Percentiles rank a stretch among this genome's conserved stretches.
These are phyloP conservation scores for Leptographium flavum DNA, from an alignment of 2,329 filamentous ascomycete genomes.

Conservation along the genomic window DNA sequence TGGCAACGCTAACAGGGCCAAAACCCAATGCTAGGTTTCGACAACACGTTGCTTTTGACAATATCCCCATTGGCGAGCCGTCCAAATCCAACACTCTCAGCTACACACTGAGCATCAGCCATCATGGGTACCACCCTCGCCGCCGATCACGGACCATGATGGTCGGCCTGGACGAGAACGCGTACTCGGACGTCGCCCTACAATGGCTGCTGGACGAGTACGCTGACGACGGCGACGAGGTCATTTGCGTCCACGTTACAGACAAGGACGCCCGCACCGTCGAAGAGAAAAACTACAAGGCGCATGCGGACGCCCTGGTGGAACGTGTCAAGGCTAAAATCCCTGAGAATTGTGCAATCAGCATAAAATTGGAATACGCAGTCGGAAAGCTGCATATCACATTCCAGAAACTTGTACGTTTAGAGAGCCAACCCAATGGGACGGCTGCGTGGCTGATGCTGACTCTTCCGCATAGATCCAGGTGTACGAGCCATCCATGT, in stretches of 20 bases:
- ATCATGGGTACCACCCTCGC: slow-evolving; percentile 70
- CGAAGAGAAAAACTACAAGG: slow-evolving; percentile 56
- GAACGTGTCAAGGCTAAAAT: slow-evolving; percentile 69
- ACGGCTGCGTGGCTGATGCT: neutral
- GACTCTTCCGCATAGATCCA: slow-evolving; percentile 49
- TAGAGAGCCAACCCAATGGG: neutral
- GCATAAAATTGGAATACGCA: slow-evolving; percentile 72
- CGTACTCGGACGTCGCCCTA: slow-evolving; percentile 82
- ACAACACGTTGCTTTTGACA: slow-evolving; percentile 47
- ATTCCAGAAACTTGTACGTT: slow-evolving; percentile 72
- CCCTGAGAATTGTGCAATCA: slow-evolving; percentile 64
- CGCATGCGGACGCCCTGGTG: slow-evolving; percentile 62
- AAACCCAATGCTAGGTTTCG: slow-evolving; percentile 34
- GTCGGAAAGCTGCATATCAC: slow-evolving; percentile 82
- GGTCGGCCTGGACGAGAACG: slow-evolving; percentile 79
- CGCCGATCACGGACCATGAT: slow-evolving; percentile 78
- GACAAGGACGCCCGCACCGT: slow-evolving; percentile 64
- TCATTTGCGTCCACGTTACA: slow-evolving; percentile 78
- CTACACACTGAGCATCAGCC: slow-evolving; percentile 71
- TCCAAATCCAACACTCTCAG: slow-evolving; percentile 49
- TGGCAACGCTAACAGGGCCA: slow-evolving; percentile 27
- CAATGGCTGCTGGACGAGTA: slow-evolving; percentile 88
- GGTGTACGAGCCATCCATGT: slow-evolving; percentile 80
- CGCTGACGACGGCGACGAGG: slow-evolving; percentile 85
- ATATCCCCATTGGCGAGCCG: slow-evolving; percentile 40